Percentiles rank a stretch among this genome's conserved stretches.
These are phyloP conservation scores for Ceratonia siliqua DNA, from an alignment of 306 rosid genomes.

Conservation along the genomic window DNA sequence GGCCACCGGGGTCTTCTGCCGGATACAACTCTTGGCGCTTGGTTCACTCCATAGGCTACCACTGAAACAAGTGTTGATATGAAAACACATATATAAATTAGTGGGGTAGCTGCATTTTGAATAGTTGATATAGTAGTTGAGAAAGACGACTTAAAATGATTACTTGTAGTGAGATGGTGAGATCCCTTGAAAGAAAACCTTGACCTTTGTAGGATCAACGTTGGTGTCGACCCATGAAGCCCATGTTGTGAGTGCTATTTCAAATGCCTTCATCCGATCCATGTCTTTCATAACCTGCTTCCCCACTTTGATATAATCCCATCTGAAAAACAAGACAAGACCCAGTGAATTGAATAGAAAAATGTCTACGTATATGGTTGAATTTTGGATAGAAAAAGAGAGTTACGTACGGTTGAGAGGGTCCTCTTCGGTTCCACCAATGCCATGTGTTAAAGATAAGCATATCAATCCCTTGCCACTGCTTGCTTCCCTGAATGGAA, in stretches of 20 bases:
- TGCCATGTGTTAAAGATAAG: constrained; percentile 98
- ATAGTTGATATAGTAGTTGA: background rate
- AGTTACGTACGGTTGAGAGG: constrained; percentile 77
- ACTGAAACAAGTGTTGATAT: constrained; percentile 40
- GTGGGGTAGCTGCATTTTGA: background rate
- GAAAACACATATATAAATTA: background rate
- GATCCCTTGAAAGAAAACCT: constrained; percentile 87
- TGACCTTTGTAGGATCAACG: constrained; percentile 55
- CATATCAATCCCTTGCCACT: constrained; percentile 64
- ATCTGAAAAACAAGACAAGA: constrained; percentile 44
- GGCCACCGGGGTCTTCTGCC: constrained; percentile 53
- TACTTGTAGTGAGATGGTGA: constrained; percentile 98
- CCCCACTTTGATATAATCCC: constrained; percentile 76
- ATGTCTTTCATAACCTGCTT: constrained; percentile 58
- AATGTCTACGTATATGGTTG: no score
- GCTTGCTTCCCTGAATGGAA: constrained; percentile 60
- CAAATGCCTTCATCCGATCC: constrained; percentile 82
- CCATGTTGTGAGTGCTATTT: constrained; percentile 83
- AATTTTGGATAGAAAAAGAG: no score
- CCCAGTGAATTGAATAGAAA: no score
- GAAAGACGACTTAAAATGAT: background rate
- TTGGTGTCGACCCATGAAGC: constrained; percentile 69
- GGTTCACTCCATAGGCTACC: constrained; percentile 82
- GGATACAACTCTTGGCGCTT: constrained; percentile 56
- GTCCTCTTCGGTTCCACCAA: constrained; percentile 95